Evolutionary conservation across 331 rosid species (phyloP), one percentile per base, ranked within the genome.

Genomic region (Ulmus americana): DNA sequence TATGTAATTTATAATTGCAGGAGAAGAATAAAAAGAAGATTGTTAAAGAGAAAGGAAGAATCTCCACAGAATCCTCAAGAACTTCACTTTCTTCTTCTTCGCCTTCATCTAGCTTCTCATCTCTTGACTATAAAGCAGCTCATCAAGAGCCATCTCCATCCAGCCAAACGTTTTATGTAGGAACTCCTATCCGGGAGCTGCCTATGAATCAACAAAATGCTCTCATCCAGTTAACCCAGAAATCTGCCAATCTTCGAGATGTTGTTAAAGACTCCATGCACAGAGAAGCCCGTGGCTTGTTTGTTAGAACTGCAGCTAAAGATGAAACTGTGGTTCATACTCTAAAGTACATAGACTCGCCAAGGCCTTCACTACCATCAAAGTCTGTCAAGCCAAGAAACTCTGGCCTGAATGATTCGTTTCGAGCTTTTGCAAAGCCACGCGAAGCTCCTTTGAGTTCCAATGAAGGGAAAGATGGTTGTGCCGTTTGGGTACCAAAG

Each of bases 41-140:
- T 60, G 69, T 71, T 0, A 82, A 64, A 63, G 86, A 81, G 78
- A 91, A 77, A 75, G 83, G 75, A 42, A 70, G 79, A 62, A 77
- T 64, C 81, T 82, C 89, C 47, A 82, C 80, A 22, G 95, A 86
- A 64, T 86, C 95, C 52, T 81, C 96, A 28, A 79, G 70, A 70
- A 71, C 80, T 55, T 81, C 95, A 7, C 42, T 80, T 70, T 67
- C 95, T 39, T 83, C 97, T 41, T 83, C 97, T n/a, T 81, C 95
- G 20, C 70, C 90, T 7, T 88, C 96, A 45, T 86, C 95, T 6
- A 86, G 88, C 83, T 79, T 85, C 82, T 86, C 96, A 53, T 85
- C 96, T 9, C 55, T 75, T 10, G 97, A 91, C 50, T 75, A 72
- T 10, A 73, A 72, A 80, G 64, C 83, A 44, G 67, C 84, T 64